Evolutionary conservation across 1,284 basidiomycete species (phyloP).

Genomic region (Fistulina hepatica): DNA sequence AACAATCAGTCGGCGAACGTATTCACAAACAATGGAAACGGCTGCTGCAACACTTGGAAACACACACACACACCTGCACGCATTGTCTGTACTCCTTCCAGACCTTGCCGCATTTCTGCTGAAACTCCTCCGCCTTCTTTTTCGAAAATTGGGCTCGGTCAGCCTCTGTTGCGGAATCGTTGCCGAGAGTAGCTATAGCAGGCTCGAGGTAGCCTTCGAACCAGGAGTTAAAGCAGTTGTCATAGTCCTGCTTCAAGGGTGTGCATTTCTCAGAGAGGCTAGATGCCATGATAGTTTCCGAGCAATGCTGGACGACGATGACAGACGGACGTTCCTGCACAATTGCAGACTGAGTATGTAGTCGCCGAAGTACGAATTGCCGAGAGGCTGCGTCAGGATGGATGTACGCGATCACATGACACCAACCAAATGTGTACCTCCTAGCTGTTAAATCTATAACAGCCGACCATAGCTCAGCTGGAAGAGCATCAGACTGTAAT

Average conservation of each 20-base stretch:
- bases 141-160: conserved; percentile 36
- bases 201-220: conserved; percentile 91
- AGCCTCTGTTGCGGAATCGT: conserved; percentile 27
- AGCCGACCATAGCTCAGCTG: too few species aligned
- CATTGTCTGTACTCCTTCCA: conserved; percentile 76
- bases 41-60: background rate
- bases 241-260: conserved; percentile 80
- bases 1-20: too few species aligned
- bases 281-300: conserved; percentile 53
- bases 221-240: conserved; percentile 93
- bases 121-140: conserved; percentile 70
- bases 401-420: too few species aligned
- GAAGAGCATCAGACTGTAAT: too few species aligned
- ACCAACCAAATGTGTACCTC: too few species aligned
- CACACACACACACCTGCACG: conserved; percentile 39
- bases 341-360: too few species aligned
- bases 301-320: too few species aligned
- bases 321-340: too few species aligned
- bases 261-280: conserved; percentile 78
- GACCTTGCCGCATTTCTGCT: conserved; percentile 68
- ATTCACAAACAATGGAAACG: too few species aligned
- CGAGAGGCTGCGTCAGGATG: too few species aligned
- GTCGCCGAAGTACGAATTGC: too few species aligned
- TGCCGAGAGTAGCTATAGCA: conserved; percentile 38
- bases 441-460: too few species aligned